Conservation (phyloP, 768 basidiomycete species). For the Crucibulum laeve region DNA sequence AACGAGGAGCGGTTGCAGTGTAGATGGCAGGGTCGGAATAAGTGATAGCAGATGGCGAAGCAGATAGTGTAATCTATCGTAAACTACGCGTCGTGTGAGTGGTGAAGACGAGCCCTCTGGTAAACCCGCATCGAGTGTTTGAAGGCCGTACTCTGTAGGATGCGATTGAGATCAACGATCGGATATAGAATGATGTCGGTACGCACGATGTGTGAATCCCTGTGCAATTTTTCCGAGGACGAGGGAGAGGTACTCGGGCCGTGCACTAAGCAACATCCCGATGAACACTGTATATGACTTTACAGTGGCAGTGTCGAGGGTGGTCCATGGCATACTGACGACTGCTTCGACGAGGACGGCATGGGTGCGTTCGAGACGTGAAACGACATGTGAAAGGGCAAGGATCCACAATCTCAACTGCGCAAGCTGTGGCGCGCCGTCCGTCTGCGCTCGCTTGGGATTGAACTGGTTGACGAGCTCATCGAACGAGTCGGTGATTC, state of each 20-base stretch:
- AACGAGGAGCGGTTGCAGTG: slow-evolving; percentile 80
- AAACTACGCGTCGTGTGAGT: slow-evolving; percentile 77
- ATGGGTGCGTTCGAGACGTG: slow-evolving; percentile 80
- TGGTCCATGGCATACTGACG: slow-evolving; percentile 87
- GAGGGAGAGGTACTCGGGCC: slow-evolving; percentile 86
- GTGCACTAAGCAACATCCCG: slow-evolving; percentile 86
- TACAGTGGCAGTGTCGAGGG: slow-evolving; percentile 81
- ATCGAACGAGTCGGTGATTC: slow-evolving; percentile 72
- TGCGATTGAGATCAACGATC: slow-evolving; percentile 5
- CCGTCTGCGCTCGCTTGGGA: slow-evolving; percentile 29
- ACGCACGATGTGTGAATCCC: slow-evolving; percentile 87
- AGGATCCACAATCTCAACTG: slow-evolving; percentile 79
- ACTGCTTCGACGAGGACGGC: slow-evolving; percentile 81
- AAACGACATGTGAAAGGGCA: slow-evolving; percentile 89
- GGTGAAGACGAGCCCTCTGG: slow-evolving; percentile 66
- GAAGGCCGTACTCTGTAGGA: slow-evolving; percentile 63
- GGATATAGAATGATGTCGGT: slow-evolving; percentile 3
- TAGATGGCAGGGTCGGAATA: slow-evolving; percentile 87
- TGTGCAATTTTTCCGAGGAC: slow-evolving; percentile 79
- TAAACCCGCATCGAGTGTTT: slow-evolving; percentile 50
- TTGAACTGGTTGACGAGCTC: slow-evolving; percentile 89
- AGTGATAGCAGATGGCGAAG: slow-evolving; percentile 84
- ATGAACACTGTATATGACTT: slow-evolving; percentile 87
- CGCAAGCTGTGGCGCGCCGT: slow-evolving; percentile 33
- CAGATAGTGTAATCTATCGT: slow-evolving; percentile 82